Conservation (phyloP, 1,284 basidiomycete genomes). For the Apiotrichum veenhuisii region DNA sequence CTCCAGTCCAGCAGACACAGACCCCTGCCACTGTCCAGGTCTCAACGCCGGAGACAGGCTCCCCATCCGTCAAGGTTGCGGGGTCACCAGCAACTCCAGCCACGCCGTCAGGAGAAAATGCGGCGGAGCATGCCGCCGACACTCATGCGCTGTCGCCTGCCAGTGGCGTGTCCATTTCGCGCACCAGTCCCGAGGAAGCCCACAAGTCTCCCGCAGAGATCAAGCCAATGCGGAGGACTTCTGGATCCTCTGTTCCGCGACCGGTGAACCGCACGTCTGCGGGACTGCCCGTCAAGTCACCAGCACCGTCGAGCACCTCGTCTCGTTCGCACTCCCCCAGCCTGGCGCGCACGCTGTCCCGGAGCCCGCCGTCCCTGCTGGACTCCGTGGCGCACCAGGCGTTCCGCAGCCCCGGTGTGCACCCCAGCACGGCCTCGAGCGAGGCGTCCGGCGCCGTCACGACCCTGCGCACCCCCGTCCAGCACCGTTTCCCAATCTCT, state of each 20-base stretch:
- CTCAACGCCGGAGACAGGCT: too few relatives aligned
- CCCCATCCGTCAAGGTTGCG: too few relatives aligned
- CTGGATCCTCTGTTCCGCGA: neutral
- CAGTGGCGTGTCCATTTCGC: too few relatives aligned
- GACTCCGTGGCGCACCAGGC: slow-evolving; percentile 16
- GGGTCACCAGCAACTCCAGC: too few relatives aligned
- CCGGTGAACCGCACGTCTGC: neutral
- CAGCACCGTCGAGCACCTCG: neutral
- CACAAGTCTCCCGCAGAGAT: neutral
- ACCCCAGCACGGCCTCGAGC: slow-evolving; percentile 19
- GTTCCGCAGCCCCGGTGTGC: slow-evolving; percentile 7
- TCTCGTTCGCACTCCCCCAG: slow-evolving; percentile 14
- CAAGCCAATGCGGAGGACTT: neutral
- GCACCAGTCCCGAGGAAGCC: too few relatives aligned
- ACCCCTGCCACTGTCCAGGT: too few relatives aligned
- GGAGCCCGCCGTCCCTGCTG: slow-evolving; percentile 17
- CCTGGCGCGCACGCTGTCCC: slow-evolving; percentile 14
- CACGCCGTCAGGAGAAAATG: too few relatives aligned
- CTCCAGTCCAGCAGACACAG: too few relatives aligned
- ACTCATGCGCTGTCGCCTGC: too few relatives aligned
- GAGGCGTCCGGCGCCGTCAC: slow-evolving; percentile 8
- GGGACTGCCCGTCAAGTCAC: neutral
- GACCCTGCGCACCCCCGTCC: slow-evolving; percentile 11
- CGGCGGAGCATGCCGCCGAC: too few relatives aligned
- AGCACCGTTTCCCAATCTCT: neutral